phyloP scores from a whole-genome alignment of 2,329 filamentous ascomycete species.

The Verticillium tricorpus region DNA sequence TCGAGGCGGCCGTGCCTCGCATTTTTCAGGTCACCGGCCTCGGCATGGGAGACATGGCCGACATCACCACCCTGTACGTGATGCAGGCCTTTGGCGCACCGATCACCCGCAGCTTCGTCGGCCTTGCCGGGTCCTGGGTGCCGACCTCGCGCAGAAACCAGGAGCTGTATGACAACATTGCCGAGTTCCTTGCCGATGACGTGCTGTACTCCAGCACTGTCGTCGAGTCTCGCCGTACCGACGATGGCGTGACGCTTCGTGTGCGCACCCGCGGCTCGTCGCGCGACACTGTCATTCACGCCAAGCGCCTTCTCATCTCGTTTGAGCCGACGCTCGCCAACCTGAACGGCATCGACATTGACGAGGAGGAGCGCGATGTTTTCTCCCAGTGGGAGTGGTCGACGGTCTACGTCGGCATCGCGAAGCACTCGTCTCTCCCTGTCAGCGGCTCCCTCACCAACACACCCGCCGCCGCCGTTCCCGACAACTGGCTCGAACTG shows the following conservation, averaged over 20 bases:
- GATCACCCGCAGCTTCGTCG: slow-evolving; percentile 28
- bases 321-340: slow-evolving; percentile 27
- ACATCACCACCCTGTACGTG: slow-evolving; percentile 38
- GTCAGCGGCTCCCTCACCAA: slow-evolving; percentile 20
- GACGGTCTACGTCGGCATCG: slow-evolving; percentile 25
- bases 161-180: slow-evolving; percentile 33
- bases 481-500: slow-evolving; percentile 20
- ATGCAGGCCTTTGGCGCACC: slow-evolving; percentile 34
- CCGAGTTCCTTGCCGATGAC: slow-evolving; percentile 26
- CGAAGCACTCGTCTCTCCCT: slow-evolving; percentile 24
- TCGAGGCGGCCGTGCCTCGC: slow-evolving; percentile 33
- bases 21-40: slow-evolving; percentile 35
- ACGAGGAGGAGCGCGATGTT: slow-evolving; percentile 21
- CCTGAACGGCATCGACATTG: slow-evolving; percentile 25
- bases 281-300: slow-evolving; percentile 20
- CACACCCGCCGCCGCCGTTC: slow-evolving; percentile 17
- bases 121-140: slow-evolving; percentile 21
- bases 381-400: slow-evolving; percentile 27
- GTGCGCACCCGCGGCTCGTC: slow-evolving; percentile 16
- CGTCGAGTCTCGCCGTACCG: slow-evolving; percentile 21
- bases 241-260: slow-evolving; percentile 16
- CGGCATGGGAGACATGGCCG: slow-evolving; percentile 38
- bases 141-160: slow-evolving; percentile 31
- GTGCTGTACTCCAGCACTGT: slow-evolving; percentile 31
- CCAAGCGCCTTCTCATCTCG: slow-evolving; percentile 29